Base-by-base conservation (phyloP, 2,329 filamentous ascomycete genomes). In the Fusarium nisikadoi region DNA sequence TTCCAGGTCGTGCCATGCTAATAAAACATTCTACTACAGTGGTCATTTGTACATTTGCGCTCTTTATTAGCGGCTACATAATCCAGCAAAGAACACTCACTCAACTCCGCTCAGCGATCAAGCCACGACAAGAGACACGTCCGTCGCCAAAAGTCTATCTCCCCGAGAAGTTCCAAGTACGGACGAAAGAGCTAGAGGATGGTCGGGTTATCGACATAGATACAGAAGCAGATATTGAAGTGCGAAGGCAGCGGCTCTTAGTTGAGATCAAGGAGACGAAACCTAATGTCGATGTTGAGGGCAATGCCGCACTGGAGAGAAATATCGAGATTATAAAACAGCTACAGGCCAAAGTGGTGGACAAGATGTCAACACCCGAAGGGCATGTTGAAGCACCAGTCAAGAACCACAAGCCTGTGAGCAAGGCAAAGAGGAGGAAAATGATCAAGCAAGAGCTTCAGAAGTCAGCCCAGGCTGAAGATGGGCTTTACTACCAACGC, bases 21-120 rank as follows among this genome's bases (percentile, higher is more conserved):
- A 72, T 59, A 45, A 62, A 23, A 41, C 36, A 45, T 25, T 47
- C 11, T 23, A 7, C 35, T 33, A 20, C 65, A 91, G 92, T 97
- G 65, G 84, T 93, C 71, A 80, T 93, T 31, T 97, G 94, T 82
- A 97, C 94, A 6, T 81, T 91, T 41, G 89, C 94, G 8, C 90
- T 98, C 31, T 98, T 98, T 81, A 86, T 97, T 36, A 94, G 93
- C 56, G 95, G 95, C 77, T 97, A 97, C 80, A 88, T 91, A 6
- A 87, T 97, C 58, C 95, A 98, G 78, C 95, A 98, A 81, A 90
- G 94, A 76, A 96, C 94, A 1, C 89, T 97, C 8, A 89, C 88
- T 70, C 91, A 92, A 75, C 87, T 98, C 36, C 93, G 95, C 76
- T 85, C 86, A 62, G 93, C 93, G 23, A 91, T 97, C 76, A 87